Conservation (phyloP, 202 grass and related monocot genomes). For the Saccharum hybrid region DNA sequence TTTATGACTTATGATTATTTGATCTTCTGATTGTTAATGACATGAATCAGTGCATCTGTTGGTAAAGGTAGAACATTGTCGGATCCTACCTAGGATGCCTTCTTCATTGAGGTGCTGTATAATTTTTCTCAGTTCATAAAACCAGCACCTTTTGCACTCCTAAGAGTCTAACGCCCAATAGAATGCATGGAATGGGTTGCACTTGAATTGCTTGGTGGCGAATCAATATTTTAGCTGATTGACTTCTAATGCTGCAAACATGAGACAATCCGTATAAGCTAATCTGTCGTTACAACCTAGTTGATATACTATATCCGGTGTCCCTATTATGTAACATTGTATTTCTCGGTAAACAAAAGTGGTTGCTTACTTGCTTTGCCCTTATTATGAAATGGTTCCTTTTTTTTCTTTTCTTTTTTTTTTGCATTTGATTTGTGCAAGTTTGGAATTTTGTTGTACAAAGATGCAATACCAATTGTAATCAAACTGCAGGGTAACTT, state of each 20-base stretch:
- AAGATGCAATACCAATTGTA: not conserved
- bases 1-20: not conserved
- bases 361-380: not conserved
- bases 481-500: slow-evolving; percentile 28
- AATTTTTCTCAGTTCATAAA: no score
- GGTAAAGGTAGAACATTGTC: slow-evolving; percentile 7
- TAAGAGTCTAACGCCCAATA: no score
- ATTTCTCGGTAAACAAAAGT: not conserved
- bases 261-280: not conserved
- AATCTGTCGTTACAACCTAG: not conserved
- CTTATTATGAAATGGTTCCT: not conserved
- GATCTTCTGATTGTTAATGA: slow-evolving; percentile 14
- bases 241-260: not conserved
- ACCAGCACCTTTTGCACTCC: no score
- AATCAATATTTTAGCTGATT: not conserved
- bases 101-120: not conserved
- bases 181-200: not conserved
- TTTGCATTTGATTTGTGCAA: not conserved
- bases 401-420: no score
- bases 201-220: not conserved
- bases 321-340: not conserved
- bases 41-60: not conserved
- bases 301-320: not conserved
- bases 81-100: not conserved
- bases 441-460: not conserved